A percentile compares a stretch with the other conserved stretches of the same genome.
Evolutionary conservation across 345 rosid genomes (phyloP).

Genomic region (Nasturtium officinale): DNA sequence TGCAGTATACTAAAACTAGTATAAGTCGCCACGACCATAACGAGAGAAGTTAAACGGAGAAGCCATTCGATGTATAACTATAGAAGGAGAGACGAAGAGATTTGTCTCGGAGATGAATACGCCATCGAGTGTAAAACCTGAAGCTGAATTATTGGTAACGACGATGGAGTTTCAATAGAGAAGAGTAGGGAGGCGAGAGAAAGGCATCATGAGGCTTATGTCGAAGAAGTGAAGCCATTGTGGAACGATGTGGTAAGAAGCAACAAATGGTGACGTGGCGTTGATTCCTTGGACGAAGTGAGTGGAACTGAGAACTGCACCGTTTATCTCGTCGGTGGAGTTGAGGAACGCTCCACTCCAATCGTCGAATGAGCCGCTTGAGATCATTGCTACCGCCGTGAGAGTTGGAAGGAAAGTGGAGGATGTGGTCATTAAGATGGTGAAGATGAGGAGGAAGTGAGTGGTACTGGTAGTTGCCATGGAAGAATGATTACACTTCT

Average conservation of each 20-base stretch:
- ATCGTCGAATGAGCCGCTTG: constrained; percentile 30
- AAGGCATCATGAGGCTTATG: constrained; percentile 27
- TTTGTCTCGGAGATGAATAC: constrained; percentile 37
- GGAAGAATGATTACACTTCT: not conserved
- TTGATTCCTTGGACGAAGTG: constrained; percentile 32
- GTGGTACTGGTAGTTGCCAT: constrained; percentile 28
- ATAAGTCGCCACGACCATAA: constrained; percentile 17
- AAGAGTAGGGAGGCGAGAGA: constrained; percentile 33
- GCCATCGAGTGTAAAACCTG: constrained; percentile 18
- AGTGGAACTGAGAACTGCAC: constrained; percentile 32
- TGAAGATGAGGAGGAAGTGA: not conserved
- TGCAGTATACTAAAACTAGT: no score
- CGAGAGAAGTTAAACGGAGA: constrained; percentile 38
- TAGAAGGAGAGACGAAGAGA: constrained; percentile 31
- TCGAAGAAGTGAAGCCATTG: constrained; percentile 22
- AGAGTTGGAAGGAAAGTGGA: not conserved
- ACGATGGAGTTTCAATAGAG: constrained; percentile 31
- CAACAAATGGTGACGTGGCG: constrained; percentile 39
- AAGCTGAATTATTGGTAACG: constrained; percentile 32
- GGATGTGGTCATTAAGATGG: not conserved
- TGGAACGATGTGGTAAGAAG: constrained; percentile 41
- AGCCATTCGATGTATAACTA: constrained; percentile 37
- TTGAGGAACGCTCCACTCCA: constrained; percentile 37
- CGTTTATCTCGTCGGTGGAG: constrained; percentile 31
- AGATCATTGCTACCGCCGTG: constrained; percentile 31